A percentile compares a stretch with the other conserved stretches of the same genome.
Evolutionary conservation across 768 basidiomycete species (phyloP).

Genomic region (Xerocomus brunneocitrinus): DNA sequence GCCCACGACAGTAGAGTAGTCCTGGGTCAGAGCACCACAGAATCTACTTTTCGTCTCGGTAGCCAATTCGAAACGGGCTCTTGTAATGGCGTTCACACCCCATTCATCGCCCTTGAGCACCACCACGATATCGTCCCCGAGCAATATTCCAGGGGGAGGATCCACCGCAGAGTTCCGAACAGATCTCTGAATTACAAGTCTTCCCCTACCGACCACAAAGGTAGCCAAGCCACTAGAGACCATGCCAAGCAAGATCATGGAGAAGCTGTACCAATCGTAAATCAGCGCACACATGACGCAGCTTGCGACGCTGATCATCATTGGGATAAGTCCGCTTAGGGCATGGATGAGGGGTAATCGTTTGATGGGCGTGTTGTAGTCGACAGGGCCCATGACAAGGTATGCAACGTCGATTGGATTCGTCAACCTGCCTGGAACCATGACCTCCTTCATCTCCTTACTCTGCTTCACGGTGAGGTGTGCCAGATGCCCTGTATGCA

Average conservation of each 20-base stretch:
- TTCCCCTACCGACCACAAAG: conserved; percentile 23
- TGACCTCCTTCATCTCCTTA: conserved; percentile 3
- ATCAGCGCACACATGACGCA: conserved; percentile 22
- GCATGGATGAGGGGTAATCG: conserved; percentile 1
- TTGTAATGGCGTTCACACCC: conserved; percentile 25
- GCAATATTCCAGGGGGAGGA: conserved; percentile 23
- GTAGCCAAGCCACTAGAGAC: conserved; percentile 26
- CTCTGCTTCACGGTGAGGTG: conserved; percentile 17
- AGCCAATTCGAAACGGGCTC: conserved; percentile 22
- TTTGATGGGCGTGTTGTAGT: conserved; percentile 5
- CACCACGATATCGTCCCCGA: conserved; percentile 14
- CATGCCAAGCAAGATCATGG: conserved; percentile 30
- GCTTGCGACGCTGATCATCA: conserved; percentile 14
- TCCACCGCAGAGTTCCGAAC: conserved; percentile 12
- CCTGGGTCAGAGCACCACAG: not conserved
- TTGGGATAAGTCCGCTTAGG: conserved; percentile 19
- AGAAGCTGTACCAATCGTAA: conserved; percentile 30
- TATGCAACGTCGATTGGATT: conserved; percentile 16
- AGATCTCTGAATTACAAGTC: conserved; percentile 15
- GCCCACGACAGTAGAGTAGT: conserved; percentile 10
- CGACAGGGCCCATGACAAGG: conserved; percentile 9
- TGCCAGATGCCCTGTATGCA: conserved; percentile 21
- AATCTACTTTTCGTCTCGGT: conserved; percentile 1
- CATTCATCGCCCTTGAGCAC: conserved; percentile 25
- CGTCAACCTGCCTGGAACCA: conserved; percentile 19